phyloP scores from a whole-genome alignment of 306 rosid genomes.

The Sechiopsis laciniata region DNA sequence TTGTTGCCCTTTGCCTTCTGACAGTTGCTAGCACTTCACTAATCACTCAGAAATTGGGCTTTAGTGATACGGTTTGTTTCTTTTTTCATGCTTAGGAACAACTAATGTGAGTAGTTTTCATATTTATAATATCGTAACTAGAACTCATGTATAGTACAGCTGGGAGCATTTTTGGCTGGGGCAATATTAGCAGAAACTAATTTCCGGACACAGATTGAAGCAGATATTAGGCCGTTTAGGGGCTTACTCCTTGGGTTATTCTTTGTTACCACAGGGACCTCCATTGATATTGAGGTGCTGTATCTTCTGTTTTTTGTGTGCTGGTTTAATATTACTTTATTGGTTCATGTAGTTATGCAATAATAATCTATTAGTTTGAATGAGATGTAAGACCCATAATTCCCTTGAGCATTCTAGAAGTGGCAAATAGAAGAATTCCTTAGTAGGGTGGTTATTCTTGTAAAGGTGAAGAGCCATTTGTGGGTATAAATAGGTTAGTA shows the following conservation, averaged over 20 bases:
- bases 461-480: no score
- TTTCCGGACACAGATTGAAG: conserved; percentile 98
- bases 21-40: conserved; percentile 96
- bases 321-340: conserved; percentile 3
- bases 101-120: neutral
- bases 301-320: conserved; percentile 11
- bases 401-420: no score
- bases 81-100: conserved; percentile 19
- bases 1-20: conserved; percentile 94
- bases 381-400: no score
- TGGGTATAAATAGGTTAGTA: no score
- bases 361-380: neutral
- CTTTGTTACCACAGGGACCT: conserved; percentile 84
- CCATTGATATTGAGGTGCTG: conserved; percentile 81
- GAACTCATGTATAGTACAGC: conserved; percentile 48
- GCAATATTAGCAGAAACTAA: conserved; percentile 97
- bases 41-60: conserved; percentile 86
- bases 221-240: conserved; percentile 96
- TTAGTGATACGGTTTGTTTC: conserved; percentile 83
- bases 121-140: conserved; percentile 17
- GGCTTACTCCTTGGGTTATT: conserved; percentile 95
- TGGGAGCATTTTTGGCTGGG: conserved; percentile 98
- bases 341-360: neutral
- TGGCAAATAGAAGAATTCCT: neutral
- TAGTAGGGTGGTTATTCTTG: no score